Conservation (phyloP, 805 yeast species). For the Candida ipomoeae region DNA sequence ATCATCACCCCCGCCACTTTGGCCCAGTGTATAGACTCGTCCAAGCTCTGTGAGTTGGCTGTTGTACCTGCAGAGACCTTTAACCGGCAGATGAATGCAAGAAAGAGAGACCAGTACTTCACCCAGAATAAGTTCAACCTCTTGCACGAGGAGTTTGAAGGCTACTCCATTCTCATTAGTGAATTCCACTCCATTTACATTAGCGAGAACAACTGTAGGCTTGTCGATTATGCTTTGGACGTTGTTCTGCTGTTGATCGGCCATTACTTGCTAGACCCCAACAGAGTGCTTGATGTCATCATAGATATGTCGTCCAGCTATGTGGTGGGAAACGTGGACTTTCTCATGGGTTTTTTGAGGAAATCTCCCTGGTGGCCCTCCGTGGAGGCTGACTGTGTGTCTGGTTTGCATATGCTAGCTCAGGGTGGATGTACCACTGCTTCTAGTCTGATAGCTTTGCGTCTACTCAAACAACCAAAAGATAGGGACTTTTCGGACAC, state of each 20-base stretch:
- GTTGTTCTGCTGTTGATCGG: conserved; percentile 61
- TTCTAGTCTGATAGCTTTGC: conserved; percentile 50
- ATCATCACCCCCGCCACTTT: conserved; percentile 31
- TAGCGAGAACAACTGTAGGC: conserved; percentile 36
- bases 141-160: conserved; percentile 71
- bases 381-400: conserved; percentile 25
- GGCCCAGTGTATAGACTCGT: conserved; percentile 27
- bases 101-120: conserved; percentile 40
- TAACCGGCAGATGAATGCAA: conserved; percentile 34
- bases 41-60: conserved; percentile 23
- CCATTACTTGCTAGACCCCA: conserved; percentile 70
- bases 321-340: conserved; percentile 41
- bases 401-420: conserved; percentile 30
- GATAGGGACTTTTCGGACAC: conserved; percentile 39
- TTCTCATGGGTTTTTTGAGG: conserved; percentile 48
- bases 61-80: conserved; percentile 32
- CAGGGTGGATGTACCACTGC: conserved; percentile 55
- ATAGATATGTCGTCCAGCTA: conserved; percentile 49
- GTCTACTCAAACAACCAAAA: conserved; percentile 27
- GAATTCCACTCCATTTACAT: conserved; percentile 43
- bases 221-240: conserved; percentile 42
- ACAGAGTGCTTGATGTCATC: conserved; percentile 60
- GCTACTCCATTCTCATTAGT: conserved; percentile 61
- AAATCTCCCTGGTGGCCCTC: conserved; percentile 68
- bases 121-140: conserved; percentile 60